Evolutionary conservation across 108 stramenopile genomes (phyloP).

Genomic region (Heterococcus sp.): DNA sequence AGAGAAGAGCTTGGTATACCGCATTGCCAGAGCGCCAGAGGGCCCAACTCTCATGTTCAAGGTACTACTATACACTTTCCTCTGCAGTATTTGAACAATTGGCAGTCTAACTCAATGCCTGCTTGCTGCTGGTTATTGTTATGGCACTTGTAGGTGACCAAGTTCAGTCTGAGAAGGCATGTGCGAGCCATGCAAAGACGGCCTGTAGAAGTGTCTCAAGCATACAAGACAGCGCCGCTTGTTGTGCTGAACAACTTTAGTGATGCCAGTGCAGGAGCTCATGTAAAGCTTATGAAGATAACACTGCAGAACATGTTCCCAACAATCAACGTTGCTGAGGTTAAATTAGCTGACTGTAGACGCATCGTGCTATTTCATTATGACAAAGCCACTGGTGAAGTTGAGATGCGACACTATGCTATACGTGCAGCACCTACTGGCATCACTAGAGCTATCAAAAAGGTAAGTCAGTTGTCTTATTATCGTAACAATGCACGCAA

Average conservation of each 20-base stretch:
- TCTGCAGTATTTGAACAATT: too few species aligned
- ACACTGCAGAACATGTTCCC: constrained; percentile 99
- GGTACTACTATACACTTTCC: too few species aligned
- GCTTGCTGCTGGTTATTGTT: too few species aligned
- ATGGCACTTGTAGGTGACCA: constrained; percentile 39
- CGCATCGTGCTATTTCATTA: constrained; percentile 84
- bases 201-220: constrained; percentile 68
- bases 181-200: constrained; percentile 79
- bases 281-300: constrained; percentile 91
- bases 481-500: too few species aligned
- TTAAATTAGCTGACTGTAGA: constrained; percentile 84
- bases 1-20: constrained; percentile 66
- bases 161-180: constrained; percentile 75
- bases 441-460: constrained; percentile 79
- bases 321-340: constrained; percentile 88
- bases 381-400: constrained; percentile 32
- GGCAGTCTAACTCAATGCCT: too few species aligned
- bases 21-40: constrained; percentile 79
- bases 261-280: constrained; percentile 68
- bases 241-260: constrained; percentile 98
- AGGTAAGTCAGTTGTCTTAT: too few species aligned
- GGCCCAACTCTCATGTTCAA: constrained; percentile 94
- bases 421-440: constrained; percentile 93
- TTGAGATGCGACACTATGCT: constrained; percentile 93
- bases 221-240: constrained; percentile 56